These are phyloP conservation scores for Fonsecaea nubica DNA, from an alignment of 2,329 filamentous ascomycete species.

Conservation along the genomic window DNA sequence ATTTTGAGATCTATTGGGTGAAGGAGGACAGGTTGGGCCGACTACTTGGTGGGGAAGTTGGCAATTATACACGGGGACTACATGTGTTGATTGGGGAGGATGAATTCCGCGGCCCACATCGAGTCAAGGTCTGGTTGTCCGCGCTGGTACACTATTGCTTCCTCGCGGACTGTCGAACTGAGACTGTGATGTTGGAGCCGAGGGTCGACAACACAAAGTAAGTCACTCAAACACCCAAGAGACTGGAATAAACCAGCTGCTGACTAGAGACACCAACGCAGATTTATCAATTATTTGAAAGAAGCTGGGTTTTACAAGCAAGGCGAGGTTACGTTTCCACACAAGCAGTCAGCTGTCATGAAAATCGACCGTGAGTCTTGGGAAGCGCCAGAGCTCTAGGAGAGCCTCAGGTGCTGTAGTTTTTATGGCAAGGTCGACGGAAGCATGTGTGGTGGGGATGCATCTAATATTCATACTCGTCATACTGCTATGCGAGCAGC, in stretches of 20 bases:
- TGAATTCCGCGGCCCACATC: conserved; percentile 80
- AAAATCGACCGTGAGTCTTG: conserved; percentile 80
- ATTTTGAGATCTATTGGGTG: conserved; percentile 98
- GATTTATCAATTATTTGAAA: conserved; percentile 73
- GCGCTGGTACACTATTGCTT: conserved; percentile 88
- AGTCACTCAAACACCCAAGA: conserved; percentile 42
- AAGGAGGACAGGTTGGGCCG: conserved; percentile 84
- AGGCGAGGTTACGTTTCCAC: conserved; percentile 82
- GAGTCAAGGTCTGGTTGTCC: conserved; percentile 80
- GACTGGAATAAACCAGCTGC: neutral
- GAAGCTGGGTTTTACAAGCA: conserved; percentile 83
- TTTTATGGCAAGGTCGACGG: neutral
- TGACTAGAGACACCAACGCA: conserved; percentile 45
- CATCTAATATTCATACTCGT: neutral
- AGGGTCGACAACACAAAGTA: conserved; percentile 89
- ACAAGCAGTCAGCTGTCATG: conserved; percentile 90
- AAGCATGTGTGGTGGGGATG: neutral
- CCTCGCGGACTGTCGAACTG: conserved; percentile 77
- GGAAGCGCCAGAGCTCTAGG: conserved; percentile 64
- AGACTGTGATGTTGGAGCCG: conserved; percentile 84
- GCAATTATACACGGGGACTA: conserved; percentile 85
- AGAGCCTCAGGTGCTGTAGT: neutral
- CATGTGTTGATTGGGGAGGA: conserved; percentile 92
- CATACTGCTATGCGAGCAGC: neutral
- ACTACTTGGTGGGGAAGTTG: conserved; percentile 68